A percentile compares a stretch with the other conserved stretches of the same genome.
Evolutionary conservation across 257 asterid species (phyloP).

Genomic region (Solanum etuberosum): DNA sequence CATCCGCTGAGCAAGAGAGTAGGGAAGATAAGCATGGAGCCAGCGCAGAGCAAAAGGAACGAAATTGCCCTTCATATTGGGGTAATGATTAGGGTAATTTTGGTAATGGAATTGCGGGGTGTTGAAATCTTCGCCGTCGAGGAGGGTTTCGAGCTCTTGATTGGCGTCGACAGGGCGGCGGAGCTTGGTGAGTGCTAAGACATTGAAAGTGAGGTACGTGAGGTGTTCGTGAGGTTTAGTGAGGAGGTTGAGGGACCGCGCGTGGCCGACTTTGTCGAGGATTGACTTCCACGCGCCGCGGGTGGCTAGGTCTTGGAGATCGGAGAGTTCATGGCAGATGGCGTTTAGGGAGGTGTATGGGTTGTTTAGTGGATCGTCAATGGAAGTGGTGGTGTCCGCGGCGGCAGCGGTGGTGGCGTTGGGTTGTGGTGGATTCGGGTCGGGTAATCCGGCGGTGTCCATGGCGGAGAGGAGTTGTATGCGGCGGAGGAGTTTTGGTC

Average conservation of each 20-base stretch:
- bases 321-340: conserved; percentile 63
- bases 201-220: conserved; percentile 74
- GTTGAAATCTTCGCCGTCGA: conserved; percentile 42
- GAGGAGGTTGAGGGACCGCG: conserved; percentile 73
- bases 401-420: neutral
- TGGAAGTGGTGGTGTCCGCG: neutral
- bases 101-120: conserved; percentile 46
- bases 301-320: conserved; percentile 78
- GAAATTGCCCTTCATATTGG: conserved; percentile 65
- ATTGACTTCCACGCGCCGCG: conserved; percentile 93
- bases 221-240: conserved; percentile 83
- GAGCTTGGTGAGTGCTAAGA: conserved; percentile 72
- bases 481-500: neutral
- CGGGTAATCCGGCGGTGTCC: neutral
- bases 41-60: conserved; percentile 87
- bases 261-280: conserved; percentile 78
- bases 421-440: conserved; percentile 3
- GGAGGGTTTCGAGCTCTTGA: conserved; percentile 53
- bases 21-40: conserved; percentile 78
- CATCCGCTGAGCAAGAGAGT: conserved; percentile 59
- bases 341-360: conserved; percentile 60
- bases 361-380: conserved; percentile 41
- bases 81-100: conserved; percentile 67
- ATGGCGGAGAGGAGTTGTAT: neutral
- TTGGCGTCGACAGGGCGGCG: conserved; percentile 82